A percentile compares a stretch with the other conserved stretches of the same genome.
Evolutionary conservation across 1,284 basidiomycete species (phyloP).

Genomic region (Papiliotrema fonsecae): DNA sequence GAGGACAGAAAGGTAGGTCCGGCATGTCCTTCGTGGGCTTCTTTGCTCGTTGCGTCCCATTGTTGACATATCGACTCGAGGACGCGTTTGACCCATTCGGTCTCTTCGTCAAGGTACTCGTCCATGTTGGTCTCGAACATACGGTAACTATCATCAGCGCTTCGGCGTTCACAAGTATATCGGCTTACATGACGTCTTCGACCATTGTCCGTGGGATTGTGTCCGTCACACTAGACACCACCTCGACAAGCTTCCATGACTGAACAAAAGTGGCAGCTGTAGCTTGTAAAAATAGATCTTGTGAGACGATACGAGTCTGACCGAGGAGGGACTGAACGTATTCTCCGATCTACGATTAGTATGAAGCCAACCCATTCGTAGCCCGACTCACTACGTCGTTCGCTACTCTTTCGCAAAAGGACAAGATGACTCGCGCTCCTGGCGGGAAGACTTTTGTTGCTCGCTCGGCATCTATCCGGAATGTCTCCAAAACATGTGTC

Average conservation of each 20-base stretch:
- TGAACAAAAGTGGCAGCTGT: slow-evolving; percentile 85
- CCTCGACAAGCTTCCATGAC: slow-evolving; percentile 77
- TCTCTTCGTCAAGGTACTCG: slow-evolving; percentile 91
- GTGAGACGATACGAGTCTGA: slow-evolving; percentile 67
- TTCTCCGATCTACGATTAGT: slow-evolving; percentile 63
- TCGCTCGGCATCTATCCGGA: slow-evolving; percentile 69
- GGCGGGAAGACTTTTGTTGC: slow-evolving; percentile 83
- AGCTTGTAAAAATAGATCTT: slow-evolving; percentile 73
- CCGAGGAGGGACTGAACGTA: slow-evolving; percentile 76
- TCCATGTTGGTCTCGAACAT: slow-evolving; percentile 97
- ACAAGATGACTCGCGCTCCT: slow-evolving; percentile 40
- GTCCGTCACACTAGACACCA: slow-evolving; percentile 53
- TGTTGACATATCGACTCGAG: slow-evolving; percentile 70
- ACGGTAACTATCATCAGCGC: slow-evolving; percentile 57
- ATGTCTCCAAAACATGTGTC: slow-evolving; percentile 58
- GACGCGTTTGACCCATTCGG: slow-evolving; percentile 68
- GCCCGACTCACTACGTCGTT: slow-evolving; percentile 35
- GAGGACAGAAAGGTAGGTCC: slow-evolving; percentile 65
- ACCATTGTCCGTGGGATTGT: slow-evolving; percentile 52
- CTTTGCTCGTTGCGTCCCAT: slow-evolving; percentile 58
- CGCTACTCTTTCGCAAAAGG: slow-evolving; percentile 42
- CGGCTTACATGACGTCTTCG: slow-evolving; percentile 73
- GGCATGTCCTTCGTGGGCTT: background rate
- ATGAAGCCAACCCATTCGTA: background rate
- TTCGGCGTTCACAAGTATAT: too few species aligned